Base-by-base conservation (phyloP, 2,329 filamentous ascomycete genomes). In the Incumbomyces lentus region DNA sequence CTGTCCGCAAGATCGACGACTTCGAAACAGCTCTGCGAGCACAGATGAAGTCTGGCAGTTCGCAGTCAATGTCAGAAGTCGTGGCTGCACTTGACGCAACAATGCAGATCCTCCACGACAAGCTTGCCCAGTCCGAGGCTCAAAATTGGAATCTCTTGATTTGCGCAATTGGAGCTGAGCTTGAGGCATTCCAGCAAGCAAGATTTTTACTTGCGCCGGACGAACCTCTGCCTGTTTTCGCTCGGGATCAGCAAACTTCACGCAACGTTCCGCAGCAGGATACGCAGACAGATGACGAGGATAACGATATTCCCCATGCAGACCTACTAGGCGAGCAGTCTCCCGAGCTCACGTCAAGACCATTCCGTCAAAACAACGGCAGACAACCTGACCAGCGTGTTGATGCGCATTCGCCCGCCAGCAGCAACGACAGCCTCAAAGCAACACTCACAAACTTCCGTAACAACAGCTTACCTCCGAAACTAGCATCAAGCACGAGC, bases 121-220 rank as follows among this genome's bases (percentile, higher is more conserved):
- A 74, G 47, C 57, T 76, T 43, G 64, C 70, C 12, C 54, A 70
- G 14, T 75, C 77, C 1, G 70, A 76, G 44, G 64, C 67, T 4
- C 69, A 68, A 40, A 68, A 71, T 42, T 82, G 79, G 79, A 80
- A 73, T 44, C 61, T 82, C 16, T 66, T 82, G 26, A 70, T 80
- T 19, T 78, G 74, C 48, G 77, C 76, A 44, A 75, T 82, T 49
- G 75, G 75, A 2, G 76, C 79, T 1, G 79, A 82, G 57, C 62
- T 81, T 2, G 76, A 79, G 52, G 76, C 79, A 6, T 59, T 72
- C 38, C 58, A 58, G 32, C 61, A 68, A 56, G 69, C 64, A 12
- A 59, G 58, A 48, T 50, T 44, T 8, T 55, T 68, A 49, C 59
- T 72, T 30, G 59, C 56, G 26, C 58, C 60, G 7, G 64, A 69